phyloP scores from a whole-genome alignment of 345 rosid genomes.

The Rubroshorea leprosula region DNA sequence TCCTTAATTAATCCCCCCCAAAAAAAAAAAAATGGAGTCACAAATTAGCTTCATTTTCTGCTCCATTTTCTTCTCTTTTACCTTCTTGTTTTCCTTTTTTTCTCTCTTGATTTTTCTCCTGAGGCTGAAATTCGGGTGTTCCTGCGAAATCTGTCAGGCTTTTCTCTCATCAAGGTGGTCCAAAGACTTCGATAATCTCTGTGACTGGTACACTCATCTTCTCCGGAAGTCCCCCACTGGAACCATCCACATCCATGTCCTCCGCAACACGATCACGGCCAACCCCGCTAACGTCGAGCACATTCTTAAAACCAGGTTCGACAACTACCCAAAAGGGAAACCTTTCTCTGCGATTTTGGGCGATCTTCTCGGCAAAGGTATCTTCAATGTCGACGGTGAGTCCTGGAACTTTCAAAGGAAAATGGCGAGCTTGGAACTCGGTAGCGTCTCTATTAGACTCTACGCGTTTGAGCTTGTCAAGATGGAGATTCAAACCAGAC shows the following conservation, averaged over 20 bases:
- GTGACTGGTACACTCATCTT: constrained; percentile 44
- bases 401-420: constrained; percentile 62
- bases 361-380: constrained; percentile 62
- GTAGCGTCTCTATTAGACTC: constrained; percentile 37
- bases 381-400: constrained; percentile 64
- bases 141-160: constrained; percentile 33
- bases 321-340: constrained; percentile 70
- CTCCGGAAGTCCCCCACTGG: constrained; percentile 34
- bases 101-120: constrained; percentile 27
- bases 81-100: constrained; percentile 23
- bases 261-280: constrained; percentile 42
- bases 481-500: constrained; percentile 36
- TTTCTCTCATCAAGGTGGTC: constrained; percentile 30
- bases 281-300: constrained; percentile 53
- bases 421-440: constrained; percentile 59
- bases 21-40: no score
- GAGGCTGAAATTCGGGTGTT: constrained; percentile 33
- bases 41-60: background rate
- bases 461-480: constrained; percentile 39
- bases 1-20: background rate
- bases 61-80: constrained; percentile 27
- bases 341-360: constrained; percentile 37
- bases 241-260: constrained; percentile 41
- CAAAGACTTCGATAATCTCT: constrained; percentile 33
- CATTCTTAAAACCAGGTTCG: constrained; percentile 52